Conservation (phyloP, 345 rosid genomes). For the Gossypium anomalum region DNA sequence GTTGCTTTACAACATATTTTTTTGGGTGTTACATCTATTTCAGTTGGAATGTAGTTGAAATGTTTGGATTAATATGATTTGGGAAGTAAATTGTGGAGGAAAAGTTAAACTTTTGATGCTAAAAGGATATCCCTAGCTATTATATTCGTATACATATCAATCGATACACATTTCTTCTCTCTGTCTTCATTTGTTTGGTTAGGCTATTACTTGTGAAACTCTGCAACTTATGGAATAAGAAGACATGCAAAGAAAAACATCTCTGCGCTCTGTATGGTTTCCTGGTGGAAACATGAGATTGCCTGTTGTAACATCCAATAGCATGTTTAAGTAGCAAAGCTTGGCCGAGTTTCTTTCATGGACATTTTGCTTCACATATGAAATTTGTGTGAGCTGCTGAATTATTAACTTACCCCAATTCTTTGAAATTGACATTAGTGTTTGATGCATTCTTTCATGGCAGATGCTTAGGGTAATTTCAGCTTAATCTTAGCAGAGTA, state of each 20-base stretch:
- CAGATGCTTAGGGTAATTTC: conserved; percentile 27
- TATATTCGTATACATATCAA: background rate
- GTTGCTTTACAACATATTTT: background rate
- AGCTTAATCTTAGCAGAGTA: conserved; percentile 15
- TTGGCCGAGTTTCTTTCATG: background rate
- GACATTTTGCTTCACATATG: conserved; percentile 2
- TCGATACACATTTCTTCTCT: background rate
- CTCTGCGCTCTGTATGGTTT: background rate
- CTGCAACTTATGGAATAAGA: background rate
- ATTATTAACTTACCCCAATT: background rate
- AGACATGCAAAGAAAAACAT: background rate
- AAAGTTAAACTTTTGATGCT: background rate
- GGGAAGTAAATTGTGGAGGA: background rate
- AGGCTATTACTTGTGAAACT: background rate
- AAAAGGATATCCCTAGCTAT: background rate
- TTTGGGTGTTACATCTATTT: background rate
- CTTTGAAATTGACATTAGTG: conserved; percentile 6
- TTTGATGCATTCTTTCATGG: conserved; percentile 12
- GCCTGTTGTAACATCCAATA: background rate
- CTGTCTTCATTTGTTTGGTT: background rate
- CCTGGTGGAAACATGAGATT: background rate
- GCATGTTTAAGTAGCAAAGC: background rate
- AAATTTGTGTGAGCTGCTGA: background rate
- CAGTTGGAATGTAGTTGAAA: background rate
- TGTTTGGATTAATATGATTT: background rate